Evolutionary conservation across 192 early-diverging fungal species (phyloP).

Genomic region (Gamsiella multidivaricata): DNA sequence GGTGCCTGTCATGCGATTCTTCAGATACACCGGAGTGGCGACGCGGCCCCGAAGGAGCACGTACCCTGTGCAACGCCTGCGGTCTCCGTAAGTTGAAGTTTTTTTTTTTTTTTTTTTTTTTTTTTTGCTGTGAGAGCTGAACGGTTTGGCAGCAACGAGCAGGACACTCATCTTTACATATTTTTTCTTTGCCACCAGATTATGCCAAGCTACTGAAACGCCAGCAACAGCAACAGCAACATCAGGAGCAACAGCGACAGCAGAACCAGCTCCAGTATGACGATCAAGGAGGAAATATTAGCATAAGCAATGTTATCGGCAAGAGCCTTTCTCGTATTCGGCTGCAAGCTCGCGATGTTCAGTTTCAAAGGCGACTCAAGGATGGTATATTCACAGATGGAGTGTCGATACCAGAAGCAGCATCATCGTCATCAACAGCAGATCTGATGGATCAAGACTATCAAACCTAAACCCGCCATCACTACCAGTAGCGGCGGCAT

Average conservation of each 20-base stretch:
- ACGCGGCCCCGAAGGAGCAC: slow-evolving; percentile 88
- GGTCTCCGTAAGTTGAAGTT: slow-evolving; percentile 77
- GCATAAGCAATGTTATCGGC: too few species aligned
- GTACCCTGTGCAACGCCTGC: slow-evolving; percentile 96
- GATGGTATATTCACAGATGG: background rate
- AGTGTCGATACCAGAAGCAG: too few species aligned
- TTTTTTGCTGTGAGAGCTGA: background rate
- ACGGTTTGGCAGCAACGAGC: too few species aligned
- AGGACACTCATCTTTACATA: background rate
- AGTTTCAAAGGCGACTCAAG: slow-evolving; percentile 2
- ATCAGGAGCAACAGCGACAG: slow-evolving; percentile 20
- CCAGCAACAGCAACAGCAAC: slow-evolving; percentile 11
- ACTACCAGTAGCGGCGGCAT: too few species aligned
- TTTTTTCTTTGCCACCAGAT: slow-evolving; percentile 21
- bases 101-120: background rate
- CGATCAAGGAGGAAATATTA: background rate
- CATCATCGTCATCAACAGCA: too few species aligned
- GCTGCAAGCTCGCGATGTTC: slow-evolving; percentile 9
- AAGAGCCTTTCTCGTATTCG: too few species aligned
- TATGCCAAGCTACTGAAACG: slow-evolving; percentile 45
- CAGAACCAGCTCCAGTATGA: background rate
- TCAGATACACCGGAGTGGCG: slow-evolving; percentile 95
- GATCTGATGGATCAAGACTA: too few species aligned
- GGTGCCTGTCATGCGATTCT: slow-evolving; percentile 83
- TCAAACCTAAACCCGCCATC: too few species aligned